Evolutionary conservation across 306 rosid species (phyloP).

Genomic region (Vigna radiata): DNA sequence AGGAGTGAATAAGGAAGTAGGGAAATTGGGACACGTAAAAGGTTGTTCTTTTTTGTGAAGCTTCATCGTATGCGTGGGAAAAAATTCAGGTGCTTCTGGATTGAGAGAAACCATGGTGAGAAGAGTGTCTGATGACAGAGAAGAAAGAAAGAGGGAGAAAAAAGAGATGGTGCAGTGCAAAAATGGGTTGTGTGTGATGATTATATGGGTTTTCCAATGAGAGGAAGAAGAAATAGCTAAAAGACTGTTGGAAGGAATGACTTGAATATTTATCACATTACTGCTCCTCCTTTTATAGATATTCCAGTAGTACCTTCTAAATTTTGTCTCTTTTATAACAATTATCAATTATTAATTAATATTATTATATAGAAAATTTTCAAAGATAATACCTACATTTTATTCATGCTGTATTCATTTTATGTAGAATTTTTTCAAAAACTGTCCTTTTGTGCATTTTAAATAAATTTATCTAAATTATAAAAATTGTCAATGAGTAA

Average conservation of each 20-base stretch:
- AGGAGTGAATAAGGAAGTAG: neutral
- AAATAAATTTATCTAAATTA: too few relatives aligned
- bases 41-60: neutral
- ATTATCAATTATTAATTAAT: too few relatives aligned
- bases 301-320: neutral
- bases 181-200: neutral
- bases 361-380: too few relatives aligned
- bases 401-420: too few relatives aligned
- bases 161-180: neutral
- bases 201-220: neutral
- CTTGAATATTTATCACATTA: neutral
- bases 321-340: neutral
- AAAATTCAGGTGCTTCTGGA: neutral
- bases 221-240: conserved; percentile 2
- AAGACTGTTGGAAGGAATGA: neutral
- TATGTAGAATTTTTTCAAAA: too few relatives aligned
- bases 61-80: neutral
- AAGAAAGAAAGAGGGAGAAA: neutral
- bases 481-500: too few relatives aligned
- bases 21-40: neutral
- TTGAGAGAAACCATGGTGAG: neutral
- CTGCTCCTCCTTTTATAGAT: neutral
- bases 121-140: neutral
- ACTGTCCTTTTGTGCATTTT: too few relatives aligned
- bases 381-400: too few relatives aligned